phyloP scores from a whole-genome alignment of 768 basidiomycete species.

The Mycena vitilis region DNA sequence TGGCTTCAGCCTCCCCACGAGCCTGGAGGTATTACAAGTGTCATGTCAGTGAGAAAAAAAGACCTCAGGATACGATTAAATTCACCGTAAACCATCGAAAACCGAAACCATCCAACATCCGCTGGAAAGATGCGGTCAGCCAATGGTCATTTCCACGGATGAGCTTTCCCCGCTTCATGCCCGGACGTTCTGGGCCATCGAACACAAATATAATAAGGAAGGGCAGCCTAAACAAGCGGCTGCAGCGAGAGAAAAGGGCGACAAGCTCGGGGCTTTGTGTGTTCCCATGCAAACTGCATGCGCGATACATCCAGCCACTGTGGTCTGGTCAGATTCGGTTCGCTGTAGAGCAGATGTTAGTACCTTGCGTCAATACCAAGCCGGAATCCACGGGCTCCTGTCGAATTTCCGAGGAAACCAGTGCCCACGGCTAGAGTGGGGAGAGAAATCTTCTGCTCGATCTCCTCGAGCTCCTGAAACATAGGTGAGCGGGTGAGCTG shows the following conservation, averaged over 20 bases:
- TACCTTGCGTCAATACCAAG: slow-evolving; percentile 55
- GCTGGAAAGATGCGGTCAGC: slow-evolving; percentile 39
- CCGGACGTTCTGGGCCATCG: slow-evolving; percentile 58
- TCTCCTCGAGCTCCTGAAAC: slow-evolving; percentile 47
- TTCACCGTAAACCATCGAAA: slow-evolving; percentile 47
- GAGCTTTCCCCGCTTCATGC: slow-evolving; percentile 50
- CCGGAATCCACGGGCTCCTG: slow-evolving; percentile 45
- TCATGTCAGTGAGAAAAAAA: background rate
- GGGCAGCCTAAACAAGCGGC: slow-evolving; percentile 49
- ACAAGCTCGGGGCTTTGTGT: slow-evolving; percentile 56
- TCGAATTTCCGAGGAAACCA: slow-evolving; percentile 46
- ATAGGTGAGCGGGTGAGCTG: background rate
- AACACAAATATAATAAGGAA: slow-evolving; percentile 60
- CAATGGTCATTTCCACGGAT: slow-evolving; percentile 43
- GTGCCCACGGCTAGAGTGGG: slow-evolving; percentile 46
- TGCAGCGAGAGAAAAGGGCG: slow-evolving; percentile 55
- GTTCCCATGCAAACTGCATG: slow-evolving; percentile 47
- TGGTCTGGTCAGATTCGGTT: background rate
- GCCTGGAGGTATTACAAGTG: slow-evolving; percentile 43
- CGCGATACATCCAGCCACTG: slow-evolving; percentile 32
- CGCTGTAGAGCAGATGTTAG: background rate
- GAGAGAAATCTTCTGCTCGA: slow-evolving; percentile 47
- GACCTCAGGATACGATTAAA: background rate
- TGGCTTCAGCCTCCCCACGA: slow-evolving; percentile 69
- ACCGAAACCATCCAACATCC: slow-evolving; percentile 57